Evolutionary conservation across 805 yeast species (phyloP).

Genomic region (Saturnispora galanensis): DNA sequence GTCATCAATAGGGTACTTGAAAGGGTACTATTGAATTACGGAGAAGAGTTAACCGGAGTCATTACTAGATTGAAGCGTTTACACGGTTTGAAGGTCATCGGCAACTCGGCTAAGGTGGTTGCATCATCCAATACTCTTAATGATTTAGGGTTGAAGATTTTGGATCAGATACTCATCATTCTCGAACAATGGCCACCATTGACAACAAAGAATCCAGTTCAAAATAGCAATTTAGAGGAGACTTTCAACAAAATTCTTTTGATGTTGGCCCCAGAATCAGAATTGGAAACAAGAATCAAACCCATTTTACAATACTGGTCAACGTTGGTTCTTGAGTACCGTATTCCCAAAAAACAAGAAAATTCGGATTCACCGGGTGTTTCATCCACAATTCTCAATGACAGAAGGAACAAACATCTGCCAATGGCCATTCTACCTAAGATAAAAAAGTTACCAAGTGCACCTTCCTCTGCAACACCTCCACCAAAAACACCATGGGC

Average conservation of each 20-base stretch:
- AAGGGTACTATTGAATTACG: constrained; percentile 43
- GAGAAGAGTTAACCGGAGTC: constrained; percentile 29
- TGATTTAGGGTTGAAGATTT: constrained; percentile 31
- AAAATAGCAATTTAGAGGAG: constrained; percentile 61
- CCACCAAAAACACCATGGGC: constrained; percentile 14
- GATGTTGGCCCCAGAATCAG: constrained; percentile 8
- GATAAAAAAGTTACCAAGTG: constrained; percentile 7
- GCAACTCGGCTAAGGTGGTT: constrained; percentile 42
- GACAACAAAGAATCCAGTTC: constrained; percentile 63
- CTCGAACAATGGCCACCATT: constrained; percentile 58
- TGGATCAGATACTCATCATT: constrained; percentile 43
- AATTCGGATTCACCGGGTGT: constrained; percentile 8
- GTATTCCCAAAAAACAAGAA: constrained; percentile 59
- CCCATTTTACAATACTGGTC: constrained; percentile 60
- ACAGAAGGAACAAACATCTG: constrained; percentile 15
- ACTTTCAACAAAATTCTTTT: constrained; percentile 34
- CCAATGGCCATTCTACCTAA: constrained; percentile 4
- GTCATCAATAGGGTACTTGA: constrained; percentile 58
- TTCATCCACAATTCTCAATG: constrained; percentile 13
- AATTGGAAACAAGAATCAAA: constrained; percentile 29
- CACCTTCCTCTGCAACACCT: constrained; percentile 11
- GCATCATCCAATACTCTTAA: constrained; percentile 11
- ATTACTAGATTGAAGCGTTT: constrained; percentile 56
- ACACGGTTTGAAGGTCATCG: constrained; percentile 80
- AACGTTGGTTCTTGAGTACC: constrained; percentile 66